Conservation (phyloP, 306 rosid species). For the Fragaria vesca region DNA sequence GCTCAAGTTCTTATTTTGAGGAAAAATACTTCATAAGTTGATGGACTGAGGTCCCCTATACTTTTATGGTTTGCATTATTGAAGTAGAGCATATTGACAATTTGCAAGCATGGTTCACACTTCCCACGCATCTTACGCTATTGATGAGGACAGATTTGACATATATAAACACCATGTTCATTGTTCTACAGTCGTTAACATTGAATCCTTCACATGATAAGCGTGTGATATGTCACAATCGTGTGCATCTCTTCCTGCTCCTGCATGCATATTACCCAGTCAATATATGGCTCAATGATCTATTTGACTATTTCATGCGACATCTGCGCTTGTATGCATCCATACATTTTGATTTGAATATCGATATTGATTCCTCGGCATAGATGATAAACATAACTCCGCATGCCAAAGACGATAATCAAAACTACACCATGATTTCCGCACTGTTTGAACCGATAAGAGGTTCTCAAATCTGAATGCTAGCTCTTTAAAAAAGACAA, state of each 20-base stretch:
- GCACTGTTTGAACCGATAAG: background rate
- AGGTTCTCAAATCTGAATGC: background rate
- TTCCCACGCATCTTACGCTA: background rate
- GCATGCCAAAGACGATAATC: background rate
- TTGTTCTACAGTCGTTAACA: background rate
- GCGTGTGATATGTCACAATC: background rate
- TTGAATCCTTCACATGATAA: background rate
- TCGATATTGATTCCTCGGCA: background rate
- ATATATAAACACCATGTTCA: background rate
- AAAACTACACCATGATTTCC: background rate
- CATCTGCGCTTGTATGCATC: background rate
- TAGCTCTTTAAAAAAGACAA: background rate
- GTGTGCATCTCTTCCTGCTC: background rate
- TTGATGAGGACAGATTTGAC: background rate
- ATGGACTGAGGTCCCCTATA: background rate
- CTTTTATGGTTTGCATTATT: background rate
- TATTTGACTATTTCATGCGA: background rate
- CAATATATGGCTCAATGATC: background rate
- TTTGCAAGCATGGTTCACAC: conserved; percentile 6
- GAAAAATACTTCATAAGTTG: background rate
- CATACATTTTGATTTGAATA: background rate
- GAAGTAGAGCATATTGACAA: conserved; percentile 16
- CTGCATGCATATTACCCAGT: background rate
- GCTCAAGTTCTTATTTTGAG: too few relatives aligned
- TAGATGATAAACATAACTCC: background rate